phyloP scores from a whole-genome alignment of 352 stramenopile genomes.

The Globisporangium emineosum region DNA sequence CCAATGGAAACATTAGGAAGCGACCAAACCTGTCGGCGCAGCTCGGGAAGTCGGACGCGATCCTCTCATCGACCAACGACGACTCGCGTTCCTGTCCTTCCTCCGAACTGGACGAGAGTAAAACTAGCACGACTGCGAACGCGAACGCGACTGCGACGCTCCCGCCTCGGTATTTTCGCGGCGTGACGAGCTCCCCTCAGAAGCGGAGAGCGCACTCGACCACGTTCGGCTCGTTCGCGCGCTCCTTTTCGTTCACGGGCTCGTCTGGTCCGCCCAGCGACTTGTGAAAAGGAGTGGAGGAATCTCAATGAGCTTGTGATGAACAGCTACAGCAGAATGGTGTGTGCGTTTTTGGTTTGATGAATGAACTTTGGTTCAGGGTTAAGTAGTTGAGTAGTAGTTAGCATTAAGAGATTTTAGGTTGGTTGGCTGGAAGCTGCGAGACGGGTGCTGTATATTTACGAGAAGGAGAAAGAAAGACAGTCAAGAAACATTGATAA shows the following conservation, averaged over 20 bases:
- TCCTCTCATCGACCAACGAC: not conserved
- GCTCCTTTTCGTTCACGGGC: constrained; percentile 68
- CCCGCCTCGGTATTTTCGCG: constrained; percentile 68
- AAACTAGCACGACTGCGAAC: not conserved
- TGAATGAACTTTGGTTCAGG: not conserved
- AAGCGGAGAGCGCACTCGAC: constrained; percentile 79
- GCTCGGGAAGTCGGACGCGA: constrained; percentile 2
- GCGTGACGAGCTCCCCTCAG: constrained; percentile 39
- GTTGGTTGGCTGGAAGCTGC: not conserved
- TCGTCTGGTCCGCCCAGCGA: constrained; percentile 5
- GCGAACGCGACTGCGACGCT: constrained; percentile 18
- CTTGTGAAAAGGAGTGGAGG: constrained; percentile 11
- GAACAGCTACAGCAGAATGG: not conserved
- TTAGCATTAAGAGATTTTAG: constrained; percentile 1
- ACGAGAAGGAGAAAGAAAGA: not conserved
- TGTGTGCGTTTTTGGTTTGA: not conserved
- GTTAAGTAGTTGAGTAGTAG: not conserved
- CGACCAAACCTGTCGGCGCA: constrained; percentile 10
- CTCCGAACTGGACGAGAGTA: not conserved
- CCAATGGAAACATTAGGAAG: not conserved
- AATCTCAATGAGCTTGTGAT: not conserved
- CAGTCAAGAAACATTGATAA: not conserved
- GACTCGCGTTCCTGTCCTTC: not conserved
- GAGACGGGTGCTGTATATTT: not conserved
- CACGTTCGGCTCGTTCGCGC: constrained; percentile 72